Base-by-base conservation (phyloP, 2,329 filamentous ascomycete genomes). In the Neospermospora avenae region DNA sequence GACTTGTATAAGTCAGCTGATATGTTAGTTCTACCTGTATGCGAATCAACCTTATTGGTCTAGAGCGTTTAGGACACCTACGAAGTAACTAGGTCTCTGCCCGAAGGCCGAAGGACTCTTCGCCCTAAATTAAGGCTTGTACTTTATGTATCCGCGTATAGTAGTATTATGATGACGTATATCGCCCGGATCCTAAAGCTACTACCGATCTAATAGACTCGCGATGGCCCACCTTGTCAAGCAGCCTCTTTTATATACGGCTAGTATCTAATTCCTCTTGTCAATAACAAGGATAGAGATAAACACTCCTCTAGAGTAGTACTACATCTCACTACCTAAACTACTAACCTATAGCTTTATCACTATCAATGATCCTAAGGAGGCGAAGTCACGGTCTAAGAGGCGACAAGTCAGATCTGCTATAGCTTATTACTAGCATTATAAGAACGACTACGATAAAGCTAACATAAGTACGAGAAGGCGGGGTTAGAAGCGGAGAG, bases 351-450 rank as follows among this genome's bases (percentile, higher is more conserved):
- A 60, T 22, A 60, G 61, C 45, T 63, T 63, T 35, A 56, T 63
- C 42, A 60, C 55, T 14, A 60, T 63, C 55, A 63, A 55, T 18
- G 57, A 63, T 39, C 58, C 61, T 13, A 45, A 60, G 35, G 61
- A 60, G 25, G 44, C 61, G 7, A 63, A 60, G 37, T 48, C 44
- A 6, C 42, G 58, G 20, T 58, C 51, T 6, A 60, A 60, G 24
- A 58, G 55, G 52, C 31, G 61, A 45, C 24, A 53, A 28, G 58
- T 63, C 16, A 57, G 61, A n/a, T 63, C 61, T 16, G 58, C 59
- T 49, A 58, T 63, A 24, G 58, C 61, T 28, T 60, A 60, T 28
- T 57, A 58, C 44, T 58, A 63, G 51, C 58, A 63, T 48, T 58
- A 60, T 28, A 62, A 62, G 39, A 42, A 59, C 41, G 60, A 59